Evolutionary conservation across 2,329 filamentous ascomycete species (phyloP), one percentile per base, ranked within the genome.

Genomic region (Echinosphaeria canescens): DNA sequence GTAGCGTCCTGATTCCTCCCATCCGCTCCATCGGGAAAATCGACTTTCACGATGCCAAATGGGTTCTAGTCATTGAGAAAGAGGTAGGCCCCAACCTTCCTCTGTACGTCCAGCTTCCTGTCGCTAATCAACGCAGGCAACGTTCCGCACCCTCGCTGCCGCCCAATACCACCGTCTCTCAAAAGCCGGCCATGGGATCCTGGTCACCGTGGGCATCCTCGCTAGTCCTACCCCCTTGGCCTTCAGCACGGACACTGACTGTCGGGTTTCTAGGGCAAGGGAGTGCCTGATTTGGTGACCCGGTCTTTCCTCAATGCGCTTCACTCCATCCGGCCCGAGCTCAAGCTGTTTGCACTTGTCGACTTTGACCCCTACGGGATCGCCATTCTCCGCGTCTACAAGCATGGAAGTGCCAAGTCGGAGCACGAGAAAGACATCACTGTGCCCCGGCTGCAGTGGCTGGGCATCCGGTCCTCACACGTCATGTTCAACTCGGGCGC

Each of bases 341-440:
- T 75, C 13, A 62, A 65, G 2, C 61, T 79, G 5, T 58, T 66
- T 27, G 64, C 58, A 0, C 50, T 88, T 1, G 60, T 78, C 2
- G 80, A 90, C 38, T 78, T 65, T 31, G 79, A 88, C 36, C 76
- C 78, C 0, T 66, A 85, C 33, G 79, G 80, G 0, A 46, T 85
- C 15, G 62, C 61, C 3, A 88, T 90, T 22, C 51, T 80, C 34
- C 62, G 62, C 4, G 80, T 70, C 11, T 88, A 84, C 50, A 74
- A 70, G 33, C 51, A 70, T 32, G 75, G 75, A 5, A 79, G 75
- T n/a, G 51, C 50, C 10, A 53, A 55, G 6, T 50, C 78, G 1
- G 48, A 56, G 0, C 70, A 79, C 36, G 72, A 80, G 40, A 49
- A 51, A 3, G 44, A 54, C 18, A 42, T 57, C 1, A 50, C 48